Percentiles rank a stretch among this genome's conserved stretches.
Evolutionary conservation across 2,329 filamentous ascomycete genomes (phyloP).

Genomic region (Verticillium longisporum): DNA sequence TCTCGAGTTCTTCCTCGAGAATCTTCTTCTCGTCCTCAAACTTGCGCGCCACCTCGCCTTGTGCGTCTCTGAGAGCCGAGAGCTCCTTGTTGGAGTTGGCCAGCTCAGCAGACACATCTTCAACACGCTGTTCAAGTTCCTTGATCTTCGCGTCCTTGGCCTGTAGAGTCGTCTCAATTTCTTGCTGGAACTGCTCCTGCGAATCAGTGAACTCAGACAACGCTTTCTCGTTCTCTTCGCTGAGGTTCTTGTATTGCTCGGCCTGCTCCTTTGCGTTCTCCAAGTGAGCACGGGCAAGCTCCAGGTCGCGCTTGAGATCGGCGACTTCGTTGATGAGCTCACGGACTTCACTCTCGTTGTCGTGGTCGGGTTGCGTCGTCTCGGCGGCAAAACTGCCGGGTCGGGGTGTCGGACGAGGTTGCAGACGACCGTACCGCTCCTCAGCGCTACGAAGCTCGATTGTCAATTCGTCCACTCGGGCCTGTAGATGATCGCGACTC

Average conservation of each 20-base stretch:
- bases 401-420: slow-evolving; percentile 67
- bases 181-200: slow-evolving; percentile 80
- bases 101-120: slow-evolving; percentile 79
- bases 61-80: slow-evolving; percentile 69
- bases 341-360: slow-evolving; percentile 58
- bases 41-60: slow-evolving; percentile 64
- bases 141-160: slow-evolving; percentile 75
- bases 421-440: slow-evolving; percentile 75
- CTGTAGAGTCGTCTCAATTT: slow-evolving; percentile 68
- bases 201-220: slow-evolving; percentile 72
- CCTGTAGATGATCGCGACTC: slow-evolving; percentile 80
- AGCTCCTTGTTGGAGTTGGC: slow-evolving; percentile 76
- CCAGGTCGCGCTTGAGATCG: slow-evolving; percentile 80
- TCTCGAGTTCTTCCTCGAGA: slow-evolving; percentile 70
- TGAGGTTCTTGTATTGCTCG: slow-evolving; percentile 84
- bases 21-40: slow-evolving; percentile 77
- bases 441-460: slow-evolving; percentile 85
- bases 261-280: slow-evolving; percentile 74
- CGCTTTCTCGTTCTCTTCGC: slow-evolving; percentile 81
- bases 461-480: slow-evolving; percentile 79
- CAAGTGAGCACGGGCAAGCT: slow-evolving; percentile 72
- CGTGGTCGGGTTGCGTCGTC: slow-evolving; percentile 37
- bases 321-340: slow-evolving; percentile 78
- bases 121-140: slow-evolving; percentile 75
- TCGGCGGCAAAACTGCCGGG: slow-evolving; percentile 35